phyloP scores from a whole-genome alignment of 768 basidiomycete species.

The Tricholoma hemisulphureum region DNA sequence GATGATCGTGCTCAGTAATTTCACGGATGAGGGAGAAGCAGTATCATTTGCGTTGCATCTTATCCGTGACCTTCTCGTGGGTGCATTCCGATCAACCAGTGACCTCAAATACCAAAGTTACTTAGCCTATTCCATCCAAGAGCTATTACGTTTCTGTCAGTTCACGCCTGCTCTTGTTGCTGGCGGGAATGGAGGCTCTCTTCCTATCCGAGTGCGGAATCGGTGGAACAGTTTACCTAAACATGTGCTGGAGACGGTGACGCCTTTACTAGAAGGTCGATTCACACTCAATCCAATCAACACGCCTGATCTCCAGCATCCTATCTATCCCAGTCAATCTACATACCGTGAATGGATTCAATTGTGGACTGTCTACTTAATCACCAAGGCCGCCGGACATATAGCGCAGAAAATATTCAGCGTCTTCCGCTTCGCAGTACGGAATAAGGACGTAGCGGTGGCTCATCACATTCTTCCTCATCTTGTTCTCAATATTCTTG shows the following conservation, averaged over 20 bases:
- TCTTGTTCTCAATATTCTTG: conserved; percentile 80
- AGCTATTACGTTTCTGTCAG: conserved; percentile 81
- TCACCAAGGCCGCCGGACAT: conserved; percentile 56
- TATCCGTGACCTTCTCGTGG: conserved; percentile 80
- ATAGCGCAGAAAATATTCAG: conserved; percentile 71
- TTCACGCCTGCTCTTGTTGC: conserved; percentile 78
- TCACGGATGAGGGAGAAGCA: conserved; percentile 74
- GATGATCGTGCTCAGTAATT: conserved; percentile 79
- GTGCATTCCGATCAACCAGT: conserved; percentile 89
- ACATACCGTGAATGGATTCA: conserved; percentile 98
- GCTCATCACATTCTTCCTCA: conserved; percentile 90
- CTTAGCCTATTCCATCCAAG: conserved; percentile 90
- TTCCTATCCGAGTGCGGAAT: conserved; percentile 64
- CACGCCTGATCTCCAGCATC: conserved; percentile 47
- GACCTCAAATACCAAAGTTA: conserved; percentile 90
- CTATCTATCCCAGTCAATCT: conserved; percentile 72
- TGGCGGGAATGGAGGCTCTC: conserved; percentile 44
- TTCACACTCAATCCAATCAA: conserved; percentile 52
- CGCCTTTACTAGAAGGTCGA: conserved; percentile 74
- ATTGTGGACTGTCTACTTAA: conserved; percentile 80
- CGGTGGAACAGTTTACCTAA: conserved; percentile 82
- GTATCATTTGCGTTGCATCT: conserved; percentile 81
- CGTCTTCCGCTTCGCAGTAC: conserved; percentile 73
- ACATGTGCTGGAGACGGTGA: conserved; percentile 80
- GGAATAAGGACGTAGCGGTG: conserved; percentile 91